Conservation (phyloP, 257 asterid species). For the Forsythia suspensa region DNA sequence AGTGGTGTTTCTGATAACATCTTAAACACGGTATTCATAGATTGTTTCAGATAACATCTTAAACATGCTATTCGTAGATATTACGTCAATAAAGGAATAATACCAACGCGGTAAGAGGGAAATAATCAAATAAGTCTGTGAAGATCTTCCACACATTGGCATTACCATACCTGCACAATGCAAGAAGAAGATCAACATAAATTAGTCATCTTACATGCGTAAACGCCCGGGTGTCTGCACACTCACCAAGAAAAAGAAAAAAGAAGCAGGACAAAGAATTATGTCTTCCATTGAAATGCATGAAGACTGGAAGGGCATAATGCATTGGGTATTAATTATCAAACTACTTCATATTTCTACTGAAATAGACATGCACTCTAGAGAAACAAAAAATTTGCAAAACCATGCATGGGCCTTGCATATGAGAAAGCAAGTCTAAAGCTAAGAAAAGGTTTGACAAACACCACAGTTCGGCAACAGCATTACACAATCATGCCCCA, state of each 20-base stretch:
- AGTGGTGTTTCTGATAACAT: neutral
- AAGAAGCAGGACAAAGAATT: neutral
- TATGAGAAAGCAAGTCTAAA: neutral
- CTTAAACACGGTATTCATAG: neutral
- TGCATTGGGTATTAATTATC: neutral
- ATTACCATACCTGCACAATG: conserved; percentile 62
- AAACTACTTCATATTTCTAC: neutral
- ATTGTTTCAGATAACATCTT: neutral
- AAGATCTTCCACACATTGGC: conserved; percentile 83
- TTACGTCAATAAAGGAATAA: neutral
- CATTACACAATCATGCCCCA: neutral
- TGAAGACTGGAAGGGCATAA: neutral
- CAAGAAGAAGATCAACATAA: conserved; percentile 10
- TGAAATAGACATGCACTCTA: neutral
- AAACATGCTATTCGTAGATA: neutral
- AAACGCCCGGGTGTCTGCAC: neutral
- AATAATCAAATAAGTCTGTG: conserved; percentile 71
- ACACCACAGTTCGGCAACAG: neutral
- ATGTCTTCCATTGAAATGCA: neutral
- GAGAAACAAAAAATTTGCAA: neutral
- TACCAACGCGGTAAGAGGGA: conserved; percentile 80
- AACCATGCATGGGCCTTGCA: neutral
- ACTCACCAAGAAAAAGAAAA: neutral
- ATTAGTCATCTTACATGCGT: neutral
- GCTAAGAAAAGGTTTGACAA: neutral